These are phyloP conservation scores for Penicillium salamii DNA, from an alignment of 495 filamentous ascomycete genomes.

Conservation along the genomic window DNA sequence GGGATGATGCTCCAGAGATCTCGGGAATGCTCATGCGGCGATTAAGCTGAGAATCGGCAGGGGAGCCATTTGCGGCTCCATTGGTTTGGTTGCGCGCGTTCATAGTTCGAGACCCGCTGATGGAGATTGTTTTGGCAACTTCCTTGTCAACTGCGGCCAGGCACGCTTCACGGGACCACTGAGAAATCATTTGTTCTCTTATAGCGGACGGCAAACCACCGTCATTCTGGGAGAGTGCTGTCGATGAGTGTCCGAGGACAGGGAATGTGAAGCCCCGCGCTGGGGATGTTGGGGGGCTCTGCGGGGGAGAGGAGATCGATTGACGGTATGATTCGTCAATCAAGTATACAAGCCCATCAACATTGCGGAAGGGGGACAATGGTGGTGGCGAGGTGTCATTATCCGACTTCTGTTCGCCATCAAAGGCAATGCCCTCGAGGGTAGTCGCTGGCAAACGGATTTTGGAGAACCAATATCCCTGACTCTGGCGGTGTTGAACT, in stretches of 20 bases:
- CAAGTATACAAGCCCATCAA: slow-evolving; percentile 63
- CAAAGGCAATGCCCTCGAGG: slow-evolving; percentile 44
- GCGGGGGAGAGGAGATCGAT: slow-evolving; percentile 55
- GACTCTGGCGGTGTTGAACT: slow-evolving; percentile 65
- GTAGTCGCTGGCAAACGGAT: slow-evolving; percentile 52
- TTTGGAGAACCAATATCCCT: slow-evolving; percentile 73
- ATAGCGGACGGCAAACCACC: slow-evolving; percentile 40
- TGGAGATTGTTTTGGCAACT: slow-evolving; percentile 63
- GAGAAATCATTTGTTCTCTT: slow-evolving; percentile 68
- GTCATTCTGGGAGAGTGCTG: slow-evolving; percentile 26
- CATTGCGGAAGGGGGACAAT: slow-evolving; percentile 35
- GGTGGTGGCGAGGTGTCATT: slow-evolving; percentile 5
- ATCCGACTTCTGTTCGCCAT: slow-evolving; percentile 17
- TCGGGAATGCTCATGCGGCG: slow-evolving; percentile 44
- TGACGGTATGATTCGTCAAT: slow-evolving; percentile 68
- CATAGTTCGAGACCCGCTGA: slow-evolving; percentile 67
- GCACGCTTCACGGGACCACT: slow-evolving; percentile 74
- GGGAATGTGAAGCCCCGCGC: slow-evolving; percentile 61
- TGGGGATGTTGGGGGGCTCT: slow-evolving; percentile 71
- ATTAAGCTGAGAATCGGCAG: slow-evolving; percentile 25
- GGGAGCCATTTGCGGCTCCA: slow-evolving; percentile 40
- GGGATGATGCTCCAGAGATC: slow-evolving; percentile 49
- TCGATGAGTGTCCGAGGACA: slow-evolving; percentile 42
- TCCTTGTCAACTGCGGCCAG: slow-evolving; percentile 64
- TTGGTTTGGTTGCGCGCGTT: slow-evolving; percentile 57